Evolutionary conservation across 2,329 filamentous ascomycete genomes (phyloP), one percentile per base, ranked within the genome.

Genomic region (Fusarium albidum): DNA sequence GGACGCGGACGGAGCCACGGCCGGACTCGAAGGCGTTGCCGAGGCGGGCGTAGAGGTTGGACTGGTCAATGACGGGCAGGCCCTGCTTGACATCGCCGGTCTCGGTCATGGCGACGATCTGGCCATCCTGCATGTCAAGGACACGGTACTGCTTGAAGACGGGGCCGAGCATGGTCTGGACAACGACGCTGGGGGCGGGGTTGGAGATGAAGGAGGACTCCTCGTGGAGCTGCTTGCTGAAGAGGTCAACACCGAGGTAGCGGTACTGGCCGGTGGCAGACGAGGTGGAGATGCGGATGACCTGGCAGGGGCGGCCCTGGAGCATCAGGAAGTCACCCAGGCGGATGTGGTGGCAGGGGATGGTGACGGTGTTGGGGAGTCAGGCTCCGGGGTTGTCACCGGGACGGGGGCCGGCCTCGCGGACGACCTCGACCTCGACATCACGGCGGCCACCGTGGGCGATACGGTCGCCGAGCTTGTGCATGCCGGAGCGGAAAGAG

Each of bases 61-160:
- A 95, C 86, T 99, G 95, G 82, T 96, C 92, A 76, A 97, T 89
- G 77, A 99, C 92, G 54, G 91, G 86, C 55, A 99, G 84, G 69
- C 85, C 87, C 81, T 96, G 93, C 90, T 98, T 98, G 84, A 99
- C 92, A 75, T 99, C 94, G 70, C 95, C 93, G 64, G 89, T 91
- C 89, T 99, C 95, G 74, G 95, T 99, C 93, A 99, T 98, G 83
- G 93, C 93, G 66, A 96, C 92, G 72, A 99, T 79, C 70, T 88
- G 69, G 69, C 85, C 93, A 66, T 96, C 91, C 77, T 92, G 88
- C 67, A 99, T 89, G 83, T 99, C 95, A 60, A 99, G 89, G 75
- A 99, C 94, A 73, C 95, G 93, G 89, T 99, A 99, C 86, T 98
- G 95, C 92, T 98, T 98, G 92, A 98, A 97, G 82, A 98, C 88